Percentiles rank a stretch among this genome's conserved stretches.
These are phyloP conservation scores for Brassica nigra DNA, from an alignment of 345 rosid genomes.

Conservation along the genomic window DNA sequence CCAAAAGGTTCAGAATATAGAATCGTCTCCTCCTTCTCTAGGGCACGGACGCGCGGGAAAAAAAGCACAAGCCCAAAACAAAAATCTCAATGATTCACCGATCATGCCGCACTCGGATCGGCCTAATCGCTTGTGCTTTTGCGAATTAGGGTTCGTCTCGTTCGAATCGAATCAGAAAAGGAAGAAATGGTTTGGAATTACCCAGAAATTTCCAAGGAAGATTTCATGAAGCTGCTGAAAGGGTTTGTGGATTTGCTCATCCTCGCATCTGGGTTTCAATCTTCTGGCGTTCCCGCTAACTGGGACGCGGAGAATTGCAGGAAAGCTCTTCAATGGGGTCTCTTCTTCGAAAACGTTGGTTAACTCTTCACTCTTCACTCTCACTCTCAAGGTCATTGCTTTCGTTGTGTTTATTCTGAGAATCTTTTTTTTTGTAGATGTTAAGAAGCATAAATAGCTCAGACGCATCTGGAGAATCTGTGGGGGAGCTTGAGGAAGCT, in stretches of 20 bases:
- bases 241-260: slow-evolving; percentile 78
- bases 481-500: slow-evolving; percentile 63
- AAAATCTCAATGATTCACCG: background rate
- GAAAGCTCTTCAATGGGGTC: slow-evolving; percentile 74
- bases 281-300: slow-evolving; percentile 64
- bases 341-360: slow-evolving; percentile 70
- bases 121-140: background rate
- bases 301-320: slow-evolving; percentile 67
- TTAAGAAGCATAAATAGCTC: slow-evolving; percentile 46
- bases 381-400: background rate
- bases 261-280: slow-evolving; percentile 80
- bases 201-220: slow-evolving; percentile 60
- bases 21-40: slow-evolving; percentile 8
- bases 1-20: background rate
- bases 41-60: slow-evolving; percentile 36
- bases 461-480: slow-evolving; percentile 51
- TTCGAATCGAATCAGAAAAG: background rate
- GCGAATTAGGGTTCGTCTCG: background rate
- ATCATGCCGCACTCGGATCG: slow-evolving; percentile 1
- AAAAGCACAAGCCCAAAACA: background rate
- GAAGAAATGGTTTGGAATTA: slow-evolving; percentile 66
- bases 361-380: background rate
- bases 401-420: slow-evolving; percentile 4
- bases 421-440: slow-evolving; percentile 39
- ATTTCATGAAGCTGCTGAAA: slow-evolving; percentile 58